Percentiles rank a stretch among this genome's conserved stretches.
Evolutionary conservation across 225 moss, liverwort and hornwort genomes (phyloP).

Genomic region (Anthoceros angustus): DNA sequence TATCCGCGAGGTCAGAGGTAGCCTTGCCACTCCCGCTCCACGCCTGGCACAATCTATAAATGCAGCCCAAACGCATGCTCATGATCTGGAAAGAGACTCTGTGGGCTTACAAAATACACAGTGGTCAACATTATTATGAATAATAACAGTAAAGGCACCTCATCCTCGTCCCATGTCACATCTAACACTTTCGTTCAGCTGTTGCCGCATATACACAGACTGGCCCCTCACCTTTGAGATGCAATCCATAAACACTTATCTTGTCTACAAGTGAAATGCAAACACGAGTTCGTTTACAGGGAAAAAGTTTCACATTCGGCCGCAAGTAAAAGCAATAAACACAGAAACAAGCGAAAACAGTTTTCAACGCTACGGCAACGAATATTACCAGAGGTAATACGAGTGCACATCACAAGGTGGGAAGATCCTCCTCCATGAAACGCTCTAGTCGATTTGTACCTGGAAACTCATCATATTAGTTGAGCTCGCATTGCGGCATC

Average conservation of each 20-base stretch:
- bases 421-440: constrained; percentile 2
- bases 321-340: background rate
- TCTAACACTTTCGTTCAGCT: background rate
- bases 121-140: background rate
- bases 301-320: background rate
- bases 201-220: constrained; percentile 3
- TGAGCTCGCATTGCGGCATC: background rate
- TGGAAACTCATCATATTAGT: constrained; percentile 1
- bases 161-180: constrained; percentile 5
- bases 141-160: background rate
- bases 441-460: background rate
- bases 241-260: background rate
- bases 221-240: background rate
- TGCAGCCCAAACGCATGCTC: background rate
- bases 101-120: background rate
- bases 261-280: constrained; percentile 3
- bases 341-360: background rate
- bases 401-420: constrained; percentile 3
- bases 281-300: background rate
- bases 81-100: background rate
- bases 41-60: background rate
- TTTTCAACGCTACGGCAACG: background rate
- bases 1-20: background rate
- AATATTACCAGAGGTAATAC: background rate
- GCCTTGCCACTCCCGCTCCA: constrained; percentile 1